Evolutionary conservation across 805 yeast genomes (phyloP), one percentile per base, ranked within the genome.

Genomic region (Metschnikowia peoriensis): DNA sequence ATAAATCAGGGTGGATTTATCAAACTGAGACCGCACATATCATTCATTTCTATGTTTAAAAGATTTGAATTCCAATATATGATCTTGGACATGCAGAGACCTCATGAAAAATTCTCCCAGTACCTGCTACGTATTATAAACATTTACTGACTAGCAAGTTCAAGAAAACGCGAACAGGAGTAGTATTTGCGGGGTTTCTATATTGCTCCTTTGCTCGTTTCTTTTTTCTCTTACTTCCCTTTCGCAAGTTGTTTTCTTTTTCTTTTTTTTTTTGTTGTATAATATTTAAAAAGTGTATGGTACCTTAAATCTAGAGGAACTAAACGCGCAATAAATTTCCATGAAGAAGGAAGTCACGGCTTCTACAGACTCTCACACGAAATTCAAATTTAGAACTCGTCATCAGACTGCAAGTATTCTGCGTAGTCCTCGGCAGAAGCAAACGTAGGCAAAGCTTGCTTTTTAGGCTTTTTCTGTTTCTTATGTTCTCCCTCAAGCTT

Each of bases 381-480:
- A 3, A 22, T 22, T 32, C 29, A 11, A 6, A 6, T 16, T 38
- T 32, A 43, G 38, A 38, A 41, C 42, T 84, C 88, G 47, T 82
- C 88, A 29, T 85, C 88, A 14, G 88, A 84, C 29, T 77, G 77
- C 66, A 88, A 71, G 60, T 84, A 85, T 64, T 88, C 77, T 28
- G 93, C 85, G 66, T 90, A 91, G 55, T 88, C 96, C 41, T 88
- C 97, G 9, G 85, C 96, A 44, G 91, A 85, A 1, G 97, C 97
- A 73, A 90, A 92, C 17, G 84, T 77, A 22, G 97, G 97, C 54
- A 92, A 73, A 44, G 79, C 82, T 63, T 81, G 84, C 62, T 88
- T 72, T 67, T 81, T 84, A 44, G 75, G 70, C 65, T 76, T 82
- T 74, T 80, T 83, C 16, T 76, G 60, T 57, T 72, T 75, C 22